Base-by-base conservation (phyloP, 768 basidiomycete genomes). In the Boletus vinaceobasis region DNA sequence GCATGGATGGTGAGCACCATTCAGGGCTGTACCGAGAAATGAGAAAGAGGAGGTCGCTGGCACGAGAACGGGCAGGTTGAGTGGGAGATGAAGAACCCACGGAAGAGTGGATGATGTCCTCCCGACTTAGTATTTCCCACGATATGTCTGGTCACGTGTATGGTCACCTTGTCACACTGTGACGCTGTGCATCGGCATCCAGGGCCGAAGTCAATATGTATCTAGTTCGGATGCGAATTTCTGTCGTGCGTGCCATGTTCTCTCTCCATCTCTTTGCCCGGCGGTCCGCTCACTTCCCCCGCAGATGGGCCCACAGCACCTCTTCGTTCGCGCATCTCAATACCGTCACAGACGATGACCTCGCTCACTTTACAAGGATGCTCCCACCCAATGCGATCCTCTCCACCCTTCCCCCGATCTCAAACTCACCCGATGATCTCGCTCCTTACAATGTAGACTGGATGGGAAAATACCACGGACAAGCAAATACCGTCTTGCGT, bases 401-500 rank as follows among this genome's bases (percentile, higher is more conserved):
- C 15, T 86, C 90, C 19, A 87, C 87, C 8, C 76, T 89, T 2
- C 64, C 82, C 26, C 79, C 87, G 14, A 58, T 59, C 42, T 70
- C 78, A 8, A 62, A 73, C 17, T 54, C 81, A n/a, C 37, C 75
- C 8, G 76, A 84, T 11, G 95, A 97, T 59, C 81, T 98, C 29
- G 77, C 78, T 4, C 77, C 74, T 2, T 96, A 81, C 79, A 98
- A 99, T 71, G 75, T 80, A 60, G 96, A 99, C 71, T 97, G 94
- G 95, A 93, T 97, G 87, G 87, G 87, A 63, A 96, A 96, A 71
- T 98, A 94, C 69, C 80, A 79, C 50, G 97, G 96, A n/a, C 72
- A 77, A 17, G 84, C 91, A 9, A 84, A 85, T 15, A 88, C 93
- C 27, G 90, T 99, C 13, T 77, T 98, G 48, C 92, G 88, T 68